Conservation (phyloP, 345 rosid genomes). For the Laguncularia racemosa region DNA sequence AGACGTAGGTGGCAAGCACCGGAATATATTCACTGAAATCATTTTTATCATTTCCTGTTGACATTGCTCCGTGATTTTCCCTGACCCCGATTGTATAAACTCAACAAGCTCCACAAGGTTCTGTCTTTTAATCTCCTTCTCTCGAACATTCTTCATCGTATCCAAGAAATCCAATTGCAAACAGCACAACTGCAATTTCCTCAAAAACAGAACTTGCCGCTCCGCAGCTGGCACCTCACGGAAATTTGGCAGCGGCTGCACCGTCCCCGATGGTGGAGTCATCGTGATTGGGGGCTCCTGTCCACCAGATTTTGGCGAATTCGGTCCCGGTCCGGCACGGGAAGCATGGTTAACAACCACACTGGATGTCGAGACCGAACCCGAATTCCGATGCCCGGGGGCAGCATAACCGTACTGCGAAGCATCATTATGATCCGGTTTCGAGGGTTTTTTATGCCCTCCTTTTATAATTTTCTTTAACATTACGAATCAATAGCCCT, state of each 20-base stretch:
- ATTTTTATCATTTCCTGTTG: conserved; percentile 32
- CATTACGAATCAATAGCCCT: conserved; percentile 13
- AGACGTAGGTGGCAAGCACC: conserved; percentile 27
- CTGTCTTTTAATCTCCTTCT: conserved; percentile 35
- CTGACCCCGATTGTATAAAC: conserved; percentile 30
- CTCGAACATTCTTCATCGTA: conserved; percentile 16
- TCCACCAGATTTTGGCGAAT: conserved; percentile 2
- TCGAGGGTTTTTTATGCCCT: conserved; percentile 26
- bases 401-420: conserved; percentile 7
- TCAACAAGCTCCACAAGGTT: conserved; percentile 31
- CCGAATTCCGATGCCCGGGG: conserved; percentile 8
- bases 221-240: conserved; percentile 24
- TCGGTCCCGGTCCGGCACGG: conserved; percentile 17
- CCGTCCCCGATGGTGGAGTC: conserved; percentile 5
- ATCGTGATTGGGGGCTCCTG: neutral
- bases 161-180: conserved; percentile 28
- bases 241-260: conserved; percentile 25
- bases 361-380: conserved; percentile 8
- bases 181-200: conserved; percentile 32
- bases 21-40: conserved; percentile 28
- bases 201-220: conserved; percentile 20
- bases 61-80: conserved; percentile 25
- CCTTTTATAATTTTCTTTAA: conserved; percentile 33
- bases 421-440: conserved; percentile 15
- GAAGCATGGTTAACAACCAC: conserved; percentile 33